Percentiles rank a stretch among this genome's conserved stretches.
phyloP scores from a whole-genome alignment of 768 basidiomycete species.

The Mycena metata region DNA sequence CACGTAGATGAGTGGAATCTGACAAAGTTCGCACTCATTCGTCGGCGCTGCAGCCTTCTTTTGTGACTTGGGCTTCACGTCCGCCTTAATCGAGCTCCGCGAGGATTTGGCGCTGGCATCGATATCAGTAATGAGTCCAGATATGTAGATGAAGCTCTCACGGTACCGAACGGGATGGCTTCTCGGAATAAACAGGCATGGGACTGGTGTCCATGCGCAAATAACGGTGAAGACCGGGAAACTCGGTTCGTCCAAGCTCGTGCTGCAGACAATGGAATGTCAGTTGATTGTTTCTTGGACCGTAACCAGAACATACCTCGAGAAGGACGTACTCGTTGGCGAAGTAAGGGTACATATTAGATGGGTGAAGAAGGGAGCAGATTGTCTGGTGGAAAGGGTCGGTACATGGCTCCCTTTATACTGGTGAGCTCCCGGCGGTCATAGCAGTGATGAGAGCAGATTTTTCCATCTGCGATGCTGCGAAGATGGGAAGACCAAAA shows the following conservation, averaged over 20 bases:
- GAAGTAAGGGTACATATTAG: slow-evolving; percentile 27
- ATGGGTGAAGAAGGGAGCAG: not conserved
- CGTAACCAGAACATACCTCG: slow-evolving; percentile 7
- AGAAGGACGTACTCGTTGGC: slow-evolving; percentile 24
- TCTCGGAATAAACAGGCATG: slow-evolving; percentile 2
- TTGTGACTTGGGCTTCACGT: not conserved
- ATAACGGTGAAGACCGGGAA: not conserved
- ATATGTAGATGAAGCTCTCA: slow-evolving; percentile 2
- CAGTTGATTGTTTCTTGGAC: not conserved
- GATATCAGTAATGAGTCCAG: not conserved
- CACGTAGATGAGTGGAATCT: not conserved
- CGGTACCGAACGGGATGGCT: slow-evolving; percentile 18
- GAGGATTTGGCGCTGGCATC: not conserved
- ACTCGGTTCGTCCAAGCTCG: slow-evolving; percentile 29
- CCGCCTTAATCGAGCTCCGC: slow-evolving; percentile 5
- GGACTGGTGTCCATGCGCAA: not conserved
- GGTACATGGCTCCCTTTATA: slow-evolving; percentile 12
- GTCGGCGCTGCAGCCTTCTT: not conserved
- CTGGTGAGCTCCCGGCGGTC: not conserved
- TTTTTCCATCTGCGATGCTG: slow-evolving; percentile 13
- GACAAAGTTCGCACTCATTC: slow-evolving; percentile 12
- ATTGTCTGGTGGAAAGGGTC: not conserved
- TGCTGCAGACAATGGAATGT: slow-evolving; percentile 4
- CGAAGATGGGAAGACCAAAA: slow-evolving; percentile 11
- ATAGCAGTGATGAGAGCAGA: slow-evolving; percentile 16